These are phyloP conservation scores for Tarenaya hassleriana DNA, from an alignment of 345 rosid genomes.

Conservation along the genomic window DNA sequence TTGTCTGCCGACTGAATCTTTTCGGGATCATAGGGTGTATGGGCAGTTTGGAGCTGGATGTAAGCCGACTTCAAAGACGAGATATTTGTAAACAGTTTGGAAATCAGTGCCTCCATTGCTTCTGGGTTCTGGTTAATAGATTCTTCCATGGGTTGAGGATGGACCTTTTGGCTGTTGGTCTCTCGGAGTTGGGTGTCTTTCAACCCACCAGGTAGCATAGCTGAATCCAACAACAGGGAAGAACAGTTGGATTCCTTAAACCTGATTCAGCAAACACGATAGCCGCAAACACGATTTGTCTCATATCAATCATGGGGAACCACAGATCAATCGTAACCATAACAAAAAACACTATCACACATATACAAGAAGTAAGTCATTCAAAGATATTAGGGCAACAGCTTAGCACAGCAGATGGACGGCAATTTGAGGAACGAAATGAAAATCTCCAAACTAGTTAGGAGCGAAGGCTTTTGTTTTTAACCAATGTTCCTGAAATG, in stretches of 20 bases:
- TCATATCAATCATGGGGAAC: constrained; percentile 4
- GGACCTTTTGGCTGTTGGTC: constrained; percentile 64
- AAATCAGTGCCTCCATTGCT: constrained; percentile 65
- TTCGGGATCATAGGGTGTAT: constrained; percentile 80
- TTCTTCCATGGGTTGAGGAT: constrained; percentile 93
- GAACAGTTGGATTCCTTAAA: constrained; percentile 13
- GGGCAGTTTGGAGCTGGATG: constrained; percentile 76
- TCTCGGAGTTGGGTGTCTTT: constrained; percentile 73
- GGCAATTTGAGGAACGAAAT: too few species aligned
- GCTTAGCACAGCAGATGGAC: too few species aligned
- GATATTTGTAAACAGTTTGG: constrained; percentile 62
- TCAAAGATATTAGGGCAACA: too few species aligned
- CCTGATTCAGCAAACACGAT: constrained; percentile 5
- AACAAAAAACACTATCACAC: not conserved
- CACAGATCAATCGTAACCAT: constrained; percentile 3
- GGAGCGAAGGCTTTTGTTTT: too few species aligned
- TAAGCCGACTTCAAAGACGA: constrained; percentile 77
- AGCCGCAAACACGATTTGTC: constrained; percentile 3
- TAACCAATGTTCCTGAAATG: not conserved
- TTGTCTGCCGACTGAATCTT: constrained; percentile 83
- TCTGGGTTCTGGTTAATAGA: constrained; percentile 60
- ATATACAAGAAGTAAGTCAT: too few species aligned
- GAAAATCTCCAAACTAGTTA: too few species aligned
- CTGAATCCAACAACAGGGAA: constrained; percentile 36
- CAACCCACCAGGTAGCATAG: constrained; percentile 72